phyloP scores from a whole-genome alignment of 2,329 filamentous ascomycete genomes.

The Trichoderma hamatum region DNA sequence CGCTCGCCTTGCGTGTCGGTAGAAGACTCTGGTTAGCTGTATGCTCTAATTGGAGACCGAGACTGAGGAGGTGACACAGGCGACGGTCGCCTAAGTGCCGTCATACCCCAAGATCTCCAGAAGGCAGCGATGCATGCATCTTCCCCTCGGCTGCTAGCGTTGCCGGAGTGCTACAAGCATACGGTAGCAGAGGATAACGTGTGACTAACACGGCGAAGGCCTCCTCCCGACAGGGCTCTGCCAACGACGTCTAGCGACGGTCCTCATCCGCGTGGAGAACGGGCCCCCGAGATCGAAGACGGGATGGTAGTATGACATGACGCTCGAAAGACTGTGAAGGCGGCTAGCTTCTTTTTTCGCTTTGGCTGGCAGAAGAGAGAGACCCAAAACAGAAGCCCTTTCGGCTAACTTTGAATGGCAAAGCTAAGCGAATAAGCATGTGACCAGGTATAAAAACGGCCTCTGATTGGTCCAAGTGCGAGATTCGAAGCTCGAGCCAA shows the following conservation, averaged over 20 bases:
- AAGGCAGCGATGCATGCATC: slow-evolving; percentile 11
- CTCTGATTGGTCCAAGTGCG: slow-evolving; percentile 15
- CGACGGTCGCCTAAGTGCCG: slow-evolving; percentile 2
- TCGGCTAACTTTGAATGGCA: slow-evolving; percentile 13
- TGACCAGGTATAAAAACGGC: slow-evolving; percentile 2
- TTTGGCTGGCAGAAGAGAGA: not conserved
- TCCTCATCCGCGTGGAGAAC: slow-evolving; percentile 14
- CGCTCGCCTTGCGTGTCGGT: slow-evolving; percentile 13
- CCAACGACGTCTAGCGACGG: not conserved
- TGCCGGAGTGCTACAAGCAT: not conserved
- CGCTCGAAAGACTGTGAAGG: not conserved
- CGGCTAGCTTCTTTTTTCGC: not conserved
- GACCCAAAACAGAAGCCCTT: slow-evolving; percentile 1
- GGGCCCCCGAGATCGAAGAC: slow-evolving; percentile 15
- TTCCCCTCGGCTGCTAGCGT: slow-evolving; percentile 12
- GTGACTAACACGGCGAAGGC: not conserved
- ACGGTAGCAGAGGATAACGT: not conserved
- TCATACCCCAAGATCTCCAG: slow-evolving; percentile 14
- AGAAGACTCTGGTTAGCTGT: not conserved
- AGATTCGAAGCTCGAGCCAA: slow-evolving; percentile 8
- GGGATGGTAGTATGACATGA: not conserved
- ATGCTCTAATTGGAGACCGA: not conserved
- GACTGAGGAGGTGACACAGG: not conserved
- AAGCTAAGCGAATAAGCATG: slow-evolving; percentile 27
- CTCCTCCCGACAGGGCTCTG: not conserved